Evolutionary conservation across 768 basidiomycete genomes (phyloP).

Genomic region (Tricholoma terreum): DNA sequence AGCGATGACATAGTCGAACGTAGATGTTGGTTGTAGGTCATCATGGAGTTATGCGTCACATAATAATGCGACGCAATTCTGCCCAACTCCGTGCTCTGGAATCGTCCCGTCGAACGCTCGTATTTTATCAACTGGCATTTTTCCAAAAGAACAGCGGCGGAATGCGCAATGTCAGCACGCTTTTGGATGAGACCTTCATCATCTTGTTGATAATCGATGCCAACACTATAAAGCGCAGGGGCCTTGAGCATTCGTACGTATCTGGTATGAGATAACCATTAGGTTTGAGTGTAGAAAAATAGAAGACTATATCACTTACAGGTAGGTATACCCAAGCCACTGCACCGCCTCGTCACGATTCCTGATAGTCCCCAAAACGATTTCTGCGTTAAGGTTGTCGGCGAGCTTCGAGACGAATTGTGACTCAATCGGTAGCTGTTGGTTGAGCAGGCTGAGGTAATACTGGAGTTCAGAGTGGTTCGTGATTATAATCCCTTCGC

Average conservation of each 20-base stretch:
- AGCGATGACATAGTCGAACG: slow-evolving; percentile 81
- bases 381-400: slow-evolving; percentile 96
- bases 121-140: slow-evolving; percentile 95
- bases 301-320: slow-evolving; percentile 49
- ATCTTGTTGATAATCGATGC: slow-evolving; percentile 87
- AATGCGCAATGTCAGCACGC: slow-evolving; percentile 89
- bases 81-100: slow-evolving; percentile 92
- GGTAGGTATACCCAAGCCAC: slow-evolving; percentile 93
- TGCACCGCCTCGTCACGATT: slow-evolving; percentile 97
- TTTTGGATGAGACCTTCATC: slow-evolving; percentile 85
- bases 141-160: slow-evolving; percentile 89
- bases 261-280: slow-evolving; percentile 36
- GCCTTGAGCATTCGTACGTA: slow-evolving; percentile 94
- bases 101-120: slow-evolving; percentile 80
- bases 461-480: slow-evolving; percentile 97
- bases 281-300: slow-evolving; percentile 5
- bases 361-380: slow-evolving; percentile 90
- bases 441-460: slow-evolving; percentile 91
- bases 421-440: slow-evolving; percentile 95
- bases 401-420: slow-evolving; percentile 91
- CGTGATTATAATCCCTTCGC: slow-evolving; percentile 98
- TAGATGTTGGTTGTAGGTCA: slow-evolving; percentile 92
- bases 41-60: slow-evolving; percentile 94
- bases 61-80: slow-evolving; percentile 95
- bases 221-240: slow-evolving; percentile 84